Percentiles rank a stretch among this genome's conserved stretches.
Evolutionary conservation across 1,139 yeast species (phyloP).

Genomic region (Entelexis paramagnoliae): DNA sequence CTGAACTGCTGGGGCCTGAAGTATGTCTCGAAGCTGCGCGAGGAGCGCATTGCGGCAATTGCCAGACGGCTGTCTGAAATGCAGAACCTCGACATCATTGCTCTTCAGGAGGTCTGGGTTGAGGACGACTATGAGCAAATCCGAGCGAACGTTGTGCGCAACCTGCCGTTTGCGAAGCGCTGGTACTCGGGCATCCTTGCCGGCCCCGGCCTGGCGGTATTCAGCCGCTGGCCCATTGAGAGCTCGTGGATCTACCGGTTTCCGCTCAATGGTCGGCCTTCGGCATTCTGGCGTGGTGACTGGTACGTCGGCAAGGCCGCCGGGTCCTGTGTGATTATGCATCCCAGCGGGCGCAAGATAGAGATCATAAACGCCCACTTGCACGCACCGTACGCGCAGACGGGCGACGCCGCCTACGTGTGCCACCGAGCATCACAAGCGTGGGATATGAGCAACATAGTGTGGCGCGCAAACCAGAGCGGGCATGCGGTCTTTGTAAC

Average conservation of each 20-base stretch:
- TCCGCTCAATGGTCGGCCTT: conserved; percentile 88
- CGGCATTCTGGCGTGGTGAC: conserved; percentile 90
- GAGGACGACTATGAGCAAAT: conserved; percentile 69
- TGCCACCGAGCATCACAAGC: conserved; percentile 94
- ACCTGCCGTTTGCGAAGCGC: conserved; percentile 55
- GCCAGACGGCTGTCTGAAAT: conserved; percentile 51
- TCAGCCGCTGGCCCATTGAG: conserved; percentile 75
- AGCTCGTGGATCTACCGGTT: conserved; percentile 70
- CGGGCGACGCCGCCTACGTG: conserved; percentile 79
- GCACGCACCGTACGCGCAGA: conserved; percentile 87
- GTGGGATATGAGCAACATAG: conserved; percentile 77
- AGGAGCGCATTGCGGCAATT: conserved; percentile 57
- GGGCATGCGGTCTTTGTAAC: conserved; percentile 83
- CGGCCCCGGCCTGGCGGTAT: conserved; percentile 86
- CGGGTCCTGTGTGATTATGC: conserved; percentile 59
- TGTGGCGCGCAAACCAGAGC: conserved; percentile 50
- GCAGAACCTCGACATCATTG: conserved; percentile 65
- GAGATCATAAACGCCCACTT: conserved; percentile 85
- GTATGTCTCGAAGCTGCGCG: conserved; percentile 60
- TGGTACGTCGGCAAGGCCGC: conserved; percentile 94
- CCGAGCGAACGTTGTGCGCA: conserved; percentile 36
- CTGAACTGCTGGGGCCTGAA: conserved; percentile 82
- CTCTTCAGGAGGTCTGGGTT: conserved; percentile 91
- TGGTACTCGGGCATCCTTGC: conserved; percentile 76
- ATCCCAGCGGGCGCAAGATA: conserved; percentile 45